Evolutionary conservation across 805 yeast species (phyloP), one percentile per base, ranked within the genome.

Genomic region (Sungouiozyma ichnusensis): DNA sequence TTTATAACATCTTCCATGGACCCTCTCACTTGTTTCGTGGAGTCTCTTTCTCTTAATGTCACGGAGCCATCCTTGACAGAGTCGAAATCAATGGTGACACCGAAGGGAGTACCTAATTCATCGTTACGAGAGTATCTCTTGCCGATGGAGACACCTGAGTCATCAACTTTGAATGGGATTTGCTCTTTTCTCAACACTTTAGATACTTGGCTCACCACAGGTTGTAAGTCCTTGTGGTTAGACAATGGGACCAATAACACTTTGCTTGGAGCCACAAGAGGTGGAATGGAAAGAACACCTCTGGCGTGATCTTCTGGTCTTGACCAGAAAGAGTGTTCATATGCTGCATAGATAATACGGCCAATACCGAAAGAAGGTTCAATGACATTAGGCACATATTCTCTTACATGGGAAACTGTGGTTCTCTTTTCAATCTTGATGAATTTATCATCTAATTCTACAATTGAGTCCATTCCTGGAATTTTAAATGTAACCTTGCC

Each of bases 301-400:
- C 95, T 88, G 44, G 85, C 81, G 48, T 80, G 75, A 52, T 84
- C 86, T 62, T 84, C 96, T 16, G 94, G 86, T 68, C 99, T 81
- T 42, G 82, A 67, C 95, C 96, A 92, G 83, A 81, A 92, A 40
- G 77, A 74, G 67, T 92, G 99, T 71, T 92, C 99, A 58, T 88
- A 84, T 52, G 90, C 66, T 33, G 95, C 76, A 70, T 92, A 92
- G 51, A 92, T 71, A 64, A 94, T 86, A 71, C 99, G 88, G 46
- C 98, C 98, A 62, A 92, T 82, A 76, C 99, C 99, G 60, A 92
- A 92, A 5, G 99, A 92, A 48, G 99, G 99, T 71, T 92, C 99
- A 57, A 92, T 92, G 47, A 92, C 99, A 62, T 85, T 87, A 48
- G 99, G 99, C 51, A 85, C 85, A 69, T 69, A 92, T 69, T 94